Evolutionary conservation across 495 filamentous ascomycete genomes (phyloP).

Genomic region (Podospora pseudopauciseta): DNA sequence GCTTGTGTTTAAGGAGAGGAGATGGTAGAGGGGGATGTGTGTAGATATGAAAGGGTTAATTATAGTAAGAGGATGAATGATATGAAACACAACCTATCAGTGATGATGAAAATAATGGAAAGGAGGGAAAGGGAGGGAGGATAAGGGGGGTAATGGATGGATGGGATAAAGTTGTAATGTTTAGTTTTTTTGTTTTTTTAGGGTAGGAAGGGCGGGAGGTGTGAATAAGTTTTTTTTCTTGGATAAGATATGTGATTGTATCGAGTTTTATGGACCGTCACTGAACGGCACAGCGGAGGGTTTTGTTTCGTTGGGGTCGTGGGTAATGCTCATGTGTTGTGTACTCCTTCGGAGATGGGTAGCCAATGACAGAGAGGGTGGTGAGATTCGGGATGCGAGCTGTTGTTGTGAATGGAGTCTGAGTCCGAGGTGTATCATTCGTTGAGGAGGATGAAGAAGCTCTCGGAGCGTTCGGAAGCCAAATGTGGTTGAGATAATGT

Average conservation of each 20-base stretch:
- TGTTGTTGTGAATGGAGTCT: not conserved
- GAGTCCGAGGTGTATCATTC: not conserved
- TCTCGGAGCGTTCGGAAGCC: too few species aligned
- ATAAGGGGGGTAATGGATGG: not conserved
- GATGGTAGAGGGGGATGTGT: conserved; percentile 29
- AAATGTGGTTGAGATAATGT: too few species aligned
- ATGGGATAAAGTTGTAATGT: not conserved
- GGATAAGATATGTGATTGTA: not conserved
- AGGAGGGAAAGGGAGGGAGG: not conserved
- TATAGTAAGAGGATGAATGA: not conserved
- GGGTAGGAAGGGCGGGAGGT: not conserved
- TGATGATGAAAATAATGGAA: conserved; percentile 1
- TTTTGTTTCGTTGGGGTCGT: not conserved
- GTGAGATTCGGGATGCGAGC: not conserved
- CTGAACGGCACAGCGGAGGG: too few species aligned
- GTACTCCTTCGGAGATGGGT: not conserved
- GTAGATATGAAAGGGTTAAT: not conserved
- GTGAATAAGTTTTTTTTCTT: not conserved
- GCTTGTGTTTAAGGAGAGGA: conserved; percentile 55
- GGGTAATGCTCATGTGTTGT: not conserved
- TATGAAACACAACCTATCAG: not conserved
- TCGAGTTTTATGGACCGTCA: too few species aligned
- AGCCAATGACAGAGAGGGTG: not conserved
- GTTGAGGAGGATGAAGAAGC: too few species aligned
- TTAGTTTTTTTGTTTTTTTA: not conserved